Evolutionary conservation across 345 rosid species (phyloP).

Genomic region (Tarenaya hassleriana): DNA sequence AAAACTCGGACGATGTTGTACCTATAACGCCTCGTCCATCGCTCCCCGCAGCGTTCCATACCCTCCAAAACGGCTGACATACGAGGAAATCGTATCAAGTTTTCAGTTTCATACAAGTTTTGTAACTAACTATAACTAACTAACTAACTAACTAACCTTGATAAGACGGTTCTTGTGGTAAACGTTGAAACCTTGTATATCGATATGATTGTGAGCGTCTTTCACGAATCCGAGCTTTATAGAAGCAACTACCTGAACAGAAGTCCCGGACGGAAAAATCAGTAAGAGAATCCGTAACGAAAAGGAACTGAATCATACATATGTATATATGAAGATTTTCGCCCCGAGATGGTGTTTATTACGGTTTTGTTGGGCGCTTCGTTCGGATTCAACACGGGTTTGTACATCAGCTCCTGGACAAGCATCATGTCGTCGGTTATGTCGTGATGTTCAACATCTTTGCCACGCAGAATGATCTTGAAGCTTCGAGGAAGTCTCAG

Average conservation of each 20-base stretch:
- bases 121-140: background rate
- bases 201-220: conserved; percentile 64
- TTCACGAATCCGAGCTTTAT: conserved; percentile 70
- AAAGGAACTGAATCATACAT: too few species aligned
- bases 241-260: conserved; percentile 45
- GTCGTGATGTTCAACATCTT: conserved; percentile 53
- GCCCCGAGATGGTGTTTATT: too few species aligned
- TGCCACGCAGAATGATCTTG: conserved; percentile 48
- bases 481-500: conserved; percentile 52
- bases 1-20: too few species aligned
- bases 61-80: conserved; percentile 78
- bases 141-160: conserved; percentile 36
- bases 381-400: conserved; percentile 35
- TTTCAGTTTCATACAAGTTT: background rate
- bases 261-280: conserved; percentile 6
- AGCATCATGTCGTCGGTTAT: conserved; percentile 58
- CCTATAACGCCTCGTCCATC: conserved; percentile 82
- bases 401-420: conserved; percentile 35
- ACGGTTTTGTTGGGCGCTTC: conserved; percentile 30
- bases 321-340: too few species aligned
- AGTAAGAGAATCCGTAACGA: background rate
- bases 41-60: conserved; percentile 83
- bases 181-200: conserved; percentile 77
- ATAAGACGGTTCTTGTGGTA: conserved; percentile 79
- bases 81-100: background rate